Base-by-base conservation (phyloP, 2,329 filamentous ascomycete species). In the Incumbomyces delicatus region DNA sequence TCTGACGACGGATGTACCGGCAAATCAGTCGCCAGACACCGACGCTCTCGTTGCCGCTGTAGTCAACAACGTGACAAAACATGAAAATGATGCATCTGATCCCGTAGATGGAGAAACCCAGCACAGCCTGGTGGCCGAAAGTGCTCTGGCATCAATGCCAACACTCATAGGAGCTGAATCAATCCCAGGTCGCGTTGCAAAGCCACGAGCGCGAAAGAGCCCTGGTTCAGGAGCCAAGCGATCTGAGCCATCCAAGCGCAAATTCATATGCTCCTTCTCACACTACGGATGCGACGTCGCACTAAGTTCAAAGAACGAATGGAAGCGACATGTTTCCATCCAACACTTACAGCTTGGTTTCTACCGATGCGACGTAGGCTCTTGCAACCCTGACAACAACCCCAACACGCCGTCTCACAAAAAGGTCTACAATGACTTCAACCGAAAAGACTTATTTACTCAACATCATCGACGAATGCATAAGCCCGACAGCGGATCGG, bases 401-500 rank as follows among this genome's bases (percentile, higher is more conserved):
- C 53, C 50, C 6, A 53, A 49, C 42, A 50, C 55, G 12, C 50
- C 55, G 2, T 53, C 46, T 41, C 42, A 48, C 36, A 52, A 54
- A 31, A 53, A 53, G n/a, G 50, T 58, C 20, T 57, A 61, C 35
- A 80, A 83, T 57, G 81, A 79, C 63, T 95, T 95, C 71, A 94
- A 94, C 65, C 84, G 89, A 58, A 94, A 94, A 62, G 89, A 95
- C 59, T 77, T 95, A 11, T 95, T 89, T 66, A 87, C 83, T 0
- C 87, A 94, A 59, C 90, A 95, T 60, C 73, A 92, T 2, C 78
- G 86, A 5, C 83, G 90, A 41, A 94, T 94, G 86, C 89, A 95
- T 61, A 71, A 76, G 41, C 55, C 55, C n/a, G 55, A 57, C 13
- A 43, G 48, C 31, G 50, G 48, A 11, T 49, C 55, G 17, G 55